A percentile compares a stretch with the other conserved stretches of the same genome.
Evolutionary conservation across 192 early-diverging fungal species (phyloP).

Genomic region (Phlyctochytrium arcticum): DNA sequence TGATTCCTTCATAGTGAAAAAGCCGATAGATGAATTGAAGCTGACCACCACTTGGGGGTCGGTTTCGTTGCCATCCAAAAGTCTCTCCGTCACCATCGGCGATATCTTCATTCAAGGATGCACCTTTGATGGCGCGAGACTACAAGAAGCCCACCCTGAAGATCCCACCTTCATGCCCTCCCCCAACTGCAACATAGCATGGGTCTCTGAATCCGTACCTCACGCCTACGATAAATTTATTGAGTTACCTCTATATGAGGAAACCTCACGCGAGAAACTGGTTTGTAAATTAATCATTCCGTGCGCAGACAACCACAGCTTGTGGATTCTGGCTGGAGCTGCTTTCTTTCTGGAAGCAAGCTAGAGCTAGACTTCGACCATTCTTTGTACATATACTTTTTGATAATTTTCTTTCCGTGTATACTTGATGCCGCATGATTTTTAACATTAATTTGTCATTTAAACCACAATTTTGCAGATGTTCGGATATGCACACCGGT

Average conservation of each 20-base stretch:
- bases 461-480: too few relatives aligned
- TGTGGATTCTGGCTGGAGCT: constrained; percentile 46
- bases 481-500: too few relatives aligned
- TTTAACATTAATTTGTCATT: too few relatives aligned
- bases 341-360: constrained; percentile 38
- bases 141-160: constrained; percentile 34
- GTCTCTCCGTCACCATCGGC: constrained; percentile 31
- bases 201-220: constrained; percentile 30
- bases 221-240: constrained; percentile 8
- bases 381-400: too few relatives aligned
- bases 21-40: constrained; percentile 44
- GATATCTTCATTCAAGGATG: constrained; percentile 48
- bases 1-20: constrained; percentile 24
- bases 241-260: constrained; percentile 41
- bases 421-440: too few relatives aligned
- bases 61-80: background rate
- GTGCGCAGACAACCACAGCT: constrained; percentile 19
- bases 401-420: too few relatives aligned
- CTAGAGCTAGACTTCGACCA: too few relatives aligned
- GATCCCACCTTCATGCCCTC: constrained; percentile 39
- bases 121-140: constrained; percentile 38
- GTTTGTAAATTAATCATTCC: constrained; percentile 39
- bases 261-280: constrained; percentile 33
- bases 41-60: constrained; percentile 39
- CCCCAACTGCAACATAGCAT: constrained; percentile 41